Evolutionary conservation across 139 green algal species (phyloP), one percentile per base, ranked within the genome.

Genomic region (Tetratostichococcus sp.): DNA sequence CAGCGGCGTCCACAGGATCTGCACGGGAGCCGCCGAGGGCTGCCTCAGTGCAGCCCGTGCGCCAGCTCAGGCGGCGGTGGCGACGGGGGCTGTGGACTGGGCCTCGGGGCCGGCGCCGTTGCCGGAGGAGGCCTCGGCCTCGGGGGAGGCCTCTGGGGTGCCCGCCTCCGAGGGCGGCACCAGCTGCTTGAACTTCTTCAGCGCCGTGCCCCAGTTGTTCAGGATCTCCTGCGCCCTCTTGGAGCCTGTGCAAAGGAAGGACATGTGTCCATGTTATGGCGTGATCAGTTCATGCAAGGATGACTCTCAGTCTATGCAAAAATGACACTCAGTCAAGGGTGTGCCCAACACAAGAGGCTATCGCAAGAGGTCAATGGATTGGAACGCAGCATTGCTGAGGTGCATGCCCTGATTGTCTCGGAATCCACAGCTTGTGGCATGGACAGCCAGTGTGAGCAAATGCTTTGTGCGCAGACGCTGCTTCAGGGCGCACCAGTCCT

Each of bases 121-220:
- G 62, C 62, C 34, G 4, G 35, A 16, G 31, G 35, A 31, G 22
- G 31, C 17, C 73, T 76, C 50, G 2, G 50, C 77, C 35, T 67
- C 65, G 21, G 62, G 57, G 43, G 67, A 83, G 39, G 86, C 90
- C 77, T 94, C 83, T 17, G 90, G 90, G 31, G 88, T 89, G 73
- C 89, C 83, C 73, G 82, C 80, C 84, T 95, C 91, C 32, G 79
- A 92, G 30, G 96, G 96, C 28, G 96, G 96, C 75, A 99, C 95
- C 72, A 98, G 81, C 87, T 98, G 94, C 94, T 94, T 98, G 92
- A 99, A 99, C 79, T 92, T 91, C 57, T 69, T 33, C 79, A 95
- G 68, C 4, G 75, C 70, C 0, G 66, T 73, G n/a, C 83, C 80
- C 94, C 95, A 99, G 82, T 94, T 84, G 4, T 76, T 86, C 67